Base-by-base conservation (phyloP, 192 early-diverging fungal species). In the Podila horticola region DNA sequence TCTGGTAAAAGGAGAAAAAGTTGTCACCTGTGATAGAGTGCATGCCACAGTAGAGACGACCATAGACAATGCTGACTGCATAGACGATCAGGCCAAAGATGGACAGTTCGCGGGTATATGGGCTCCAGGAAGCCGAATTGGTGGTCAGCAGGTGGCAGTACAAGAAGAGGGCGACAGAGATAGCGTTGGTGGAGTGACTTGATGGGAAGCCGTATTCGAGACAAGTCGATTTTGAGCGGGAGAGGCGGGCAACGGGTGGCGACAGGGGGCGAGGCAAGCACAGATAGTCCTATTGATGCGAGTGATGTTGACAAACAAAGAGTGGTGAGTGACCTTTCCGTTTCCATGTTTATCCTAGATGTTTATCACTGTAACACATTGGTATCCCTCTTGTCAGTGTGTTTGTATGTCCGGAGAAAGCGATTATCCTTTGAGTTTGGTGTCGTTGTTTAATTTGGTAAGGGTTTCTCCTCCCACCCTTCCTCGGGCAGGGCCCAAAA, bases 121-220 rank as follows among this genome's bases (percentile, higher is more conserved):
- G 83, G 36, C 84, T 83, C 74, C 77, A 81, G 4, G 77, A 81
- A 13, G 77, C 67, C 15, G 83, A 63, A 17, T 84, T 75, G 12
- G 88, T 74, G 9, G 77, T 65, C 70, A 88, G 67, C n/a, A 86
- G 57, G 28, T 74, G 74, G 11, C 85, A 84, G 69, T 88, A 82
- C 22, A 89, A 70, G 59, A 85, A 89, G 10, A 92, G 72, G 8
- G 93, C 90, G 15, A 96, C 89, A n/a, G 92, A 91, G 29, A 93
- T 82, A 1, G 94, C 92, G 81, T 97, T 96, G 41, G 93, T 89
- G 0, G 95, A 91, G 70, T 98, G 97, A 1, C 94, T 94, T 5
- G 94, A 95, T 24, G 97, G 97, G 73, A 97, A 96, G 19, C 97
- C 97, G 71, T 95, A 98, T 82, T 98, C 97, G 19, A 91, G 82